Base-by-base conservation (phyloP, 78 protist genomes). In the Salpingoeca rosetta region DNA sequence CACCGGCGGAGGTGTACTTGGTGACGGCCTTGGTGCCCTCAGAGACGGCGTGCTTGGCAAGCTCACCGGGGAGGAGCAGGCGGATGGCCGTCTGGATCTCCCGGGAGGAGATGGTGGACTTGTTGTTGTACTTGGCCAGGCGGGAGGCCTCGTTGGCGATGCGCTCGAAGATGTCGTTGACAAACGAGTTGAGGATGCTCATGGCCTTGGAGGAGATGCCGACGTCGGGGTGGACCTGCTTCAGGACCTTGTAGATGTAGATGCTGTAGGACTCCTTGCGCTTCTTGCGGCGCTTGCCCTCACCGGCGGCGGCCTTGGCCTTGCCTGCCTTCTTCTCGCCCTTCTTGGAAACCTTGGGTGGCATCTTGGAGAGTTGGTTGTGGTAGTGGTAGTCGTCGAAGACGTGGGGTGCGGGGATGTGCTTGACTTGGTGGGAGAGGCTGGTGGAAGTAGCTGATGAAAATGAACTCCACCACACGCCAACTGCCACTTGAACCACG, bases 31-130 rank as follows among this genome's bases (percentile, higher is more conserved):
- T n/a, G n/a, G n/a, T n/a, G n/a, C n/a, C n/a, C n/a, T n/a, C n/a
- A n/a, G n/a, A n/a, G n/a, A n/a, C n/a, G n/a, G n/a, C n/a, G n/a
- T n/a, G n/a, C n/a, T n/a, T n/a, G n/a, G n/a, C 94, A 38, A 94
- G 94, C 88, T 94, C 97, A 0, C 95, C 95, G 51, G 97, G 97
- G 28, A 94, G 90, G 36, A 90, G 0, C 41, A 92, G 92, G 37
- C 96, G 92, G 44, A 87, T 92, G 26, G 94, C 85, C 12, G n/a
- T n/a, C n/a, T n/a, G n/a, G n/a, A n/a, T n/a, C n/a, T n/a, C n/a
- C n/a, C n/a, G n/a, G n/a, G n/a, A n/a, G n/a, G n/a, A n/a, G n/a
- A n/a, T n/a, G n/a, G n/a, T n/a, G n/a, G n/a, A n/a, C n/a, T n/a
- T n/a, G n/a, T n/a, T n/a, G n/a, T n/a, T n/a, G n/a, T n/a, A n/a